Evolutionary conservation across 495 filamentous ascomycete species (phyloP).

Genomic region (Glutinoglossum americanum): DNA sequence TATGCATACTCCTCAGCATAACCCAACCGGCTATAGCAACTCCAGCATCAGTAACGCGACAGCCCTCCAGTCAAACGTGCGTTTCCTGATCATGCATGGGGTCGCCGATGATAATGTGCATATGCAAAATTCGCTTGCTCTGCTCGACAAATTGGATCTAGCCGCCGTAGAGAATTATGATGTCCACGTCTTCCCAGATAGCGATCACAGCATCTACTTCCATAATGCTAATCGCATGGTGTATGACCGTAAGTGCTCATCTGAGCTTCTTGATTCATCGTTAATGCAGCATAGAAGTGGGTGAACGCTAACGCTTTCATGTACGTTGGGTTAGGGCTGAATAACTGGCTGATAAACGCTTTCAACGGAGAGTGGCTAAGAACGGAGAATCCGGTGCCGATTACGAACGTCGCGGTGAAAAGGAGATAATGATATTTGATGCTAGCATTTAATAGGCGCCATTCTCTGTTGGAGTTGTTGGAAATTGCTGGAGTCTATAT

Average conservation of each 20-base stretch:
- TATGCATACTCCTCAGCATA: constrained; percentile 80
- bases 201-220: constrained; percentile 86
- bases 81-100: constrained; percentile 90
- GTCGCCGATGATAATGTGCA: constrained; percentile 93
- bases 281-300: neutral
- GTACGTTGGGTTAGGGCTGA: constrained; percentile 34
- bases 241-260: constrained; percentile 66
- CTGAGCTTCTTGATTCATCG: neutral
- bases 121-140: constrained; percentile 69
- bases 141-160: constrained; percentile 75
- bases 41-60: constrained; percentile 48
- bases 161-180: constrained; percentile 83
- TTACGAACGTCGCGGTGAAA: neutral
- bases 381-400: constrained; percentile 44
- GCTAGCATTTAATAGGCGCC: neutral
- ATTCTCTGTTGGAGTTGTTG: neutral
- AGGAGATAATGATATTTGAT: neutral
- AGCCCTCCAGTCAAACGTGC: constrained; percentile 47
- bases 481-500: too few relatives aligned
- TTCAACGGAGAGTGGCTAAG: constrained; percentile 93
- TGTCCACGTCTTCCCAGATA: constrained; percentile 88
- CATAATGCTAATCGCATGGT: constrained; percentile 86
- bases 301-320: constrained; percentile 12
- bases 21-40: constrained; percentile 53
- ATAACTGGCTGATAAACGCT: constrained; percentile 85